Conservation (phyloP, 139 green algal species). For the Pycnococcus provasolii region DNA sequence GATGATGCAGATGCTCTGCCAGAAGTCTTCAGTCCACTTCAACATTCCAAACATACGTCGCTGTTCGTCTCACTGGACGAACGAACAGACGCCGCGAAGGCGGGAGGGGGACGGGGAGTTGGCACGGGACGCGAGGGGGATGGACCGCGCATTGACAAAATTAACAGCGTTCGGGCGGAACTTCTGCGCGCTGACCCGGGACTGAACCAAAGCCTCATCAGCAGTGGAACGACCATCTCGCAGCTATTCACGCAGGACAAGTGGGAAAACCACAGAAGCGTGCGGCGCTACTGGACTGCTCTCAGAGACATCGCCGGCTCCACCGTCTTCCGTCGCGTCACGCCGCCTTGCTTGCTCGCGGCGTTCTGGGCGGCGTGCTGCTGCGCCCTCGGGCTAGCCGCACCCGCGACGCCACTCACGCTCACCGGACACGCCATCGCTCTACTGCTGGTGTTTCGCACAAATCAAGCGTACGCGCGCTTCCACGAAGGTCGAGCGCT, state of each 20-base stretch:
- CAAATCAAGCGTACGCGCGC: constrained; percentile 47
- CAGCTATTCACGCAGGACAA: constrained; percentile 31
- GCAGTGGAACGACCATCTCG: constrained; percentile 25
- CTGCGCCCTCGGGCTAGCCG: not conserved
- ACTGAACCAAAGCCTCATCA: constrained; percentile 30
- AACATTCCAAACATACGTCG: too few species aligned
- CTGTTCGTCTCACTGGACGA: too few species aligned
- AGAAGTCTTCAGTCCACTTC: too few species aligned
- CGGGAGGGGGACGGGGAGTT: too few species aligned
- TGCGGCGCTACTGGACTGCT: constrained; percentile 13
- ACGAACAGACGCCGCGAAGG: too few species aligned
- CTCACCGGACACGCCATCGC: constrained; percentile 6
- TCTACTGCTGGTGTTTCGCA: constrained; percentile 55
- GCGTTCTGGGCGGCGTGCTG: not conserved
- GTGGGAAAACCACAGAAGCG: constrained; percentile 21
- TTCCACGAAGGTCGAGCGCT: constrained; percentile 36
- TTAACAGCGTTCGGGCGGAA: too few species aligned
- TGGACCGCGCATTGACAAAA: too few species aligned
- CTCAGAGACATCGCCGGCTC: constrained; percentile 8
- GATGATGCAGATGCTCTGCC: too few species aligned
- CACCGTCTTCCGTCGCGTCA: constrained; percentile 24
- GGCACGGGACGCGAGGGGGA: too few species aligned
- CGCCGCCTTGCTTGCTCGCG: not conserved
- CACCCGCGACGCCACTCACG: constrained; percentile 1
- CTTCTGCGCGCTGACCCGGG: constrained; percentile 5